A percentile compares a stretch with the other conserved stretches of the same genome.
These are phyloP conservation scores for Penicillium aurantiogriseum DNA, from an alignment of 2,329 filamentous ascomycete species.

Conservation along the genomic window DNA sequence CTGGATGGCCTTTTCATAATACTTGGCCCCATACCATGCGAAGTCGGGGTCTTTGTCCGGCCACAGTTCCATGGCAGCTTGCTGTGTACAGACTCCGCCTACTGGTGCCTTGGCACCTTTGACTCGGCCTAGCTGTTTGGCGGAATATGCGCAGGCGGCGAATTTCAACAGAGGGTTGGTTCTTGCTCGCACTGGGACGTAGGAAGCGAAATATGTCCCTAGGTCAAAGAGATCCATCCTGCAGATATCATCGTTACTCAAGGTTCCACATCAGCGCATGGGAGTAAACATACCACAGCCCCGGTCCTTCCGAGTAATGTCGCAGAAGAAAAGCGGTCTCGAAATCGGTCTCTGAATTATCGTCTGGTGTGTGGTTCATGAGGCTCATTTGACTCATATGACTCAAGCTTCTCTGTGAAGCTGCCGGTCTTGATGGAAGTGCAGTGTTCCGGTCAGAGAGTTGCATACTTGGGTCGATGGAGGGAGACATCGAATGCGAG, in stretches of 20 bases:
- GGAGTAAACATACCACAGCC: constrained; percentile 51
- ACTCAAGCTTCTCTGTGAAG: constrained; percentile 22
- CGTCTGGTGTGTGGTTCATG: constrained; percentile 27
- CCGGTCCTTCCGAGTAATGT: constrained; percentile 60
- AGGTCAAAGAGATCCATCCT: constrained; percentile 50
- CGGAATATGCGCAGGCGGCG: constrained; percentile 60
- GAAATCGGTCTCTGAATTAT: constrained; percentile 47
- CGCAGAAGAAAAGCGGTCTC: constrained; percentile 60
- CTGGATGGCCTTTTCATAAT: constrained; percentile 63
- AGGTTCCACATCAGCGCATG: not conserved
- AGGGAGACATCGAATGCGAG: constrained; percentile 43
- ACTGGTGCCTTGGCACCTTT: constrained; percentile 52
- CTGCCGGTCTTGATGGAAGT: constrained; percentile 27
- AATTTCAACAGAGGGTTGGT: constrained; percentile 49
- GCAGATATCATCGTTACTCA: constrained; percentile 10
- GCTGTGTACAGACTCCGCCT: constrained; percentile 46
- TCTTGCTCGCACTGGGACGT: constrained; percentile 59
- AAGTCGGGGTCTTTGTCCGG: constrained; percentile 54
- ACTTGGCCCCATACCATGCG: constrained; percentile 61
- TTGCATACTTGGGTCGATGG: constrained; percentile 45
- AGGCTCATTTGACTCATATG: constrained; percentile 8
- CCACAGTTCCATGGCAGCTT: constrained; percentile 55
- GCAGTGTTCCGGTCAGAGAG: constrained; percentile 32
- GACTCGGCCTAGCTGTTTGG: constrained; percentile 59
- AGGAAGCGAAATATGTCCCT: constrained; percentile 59